Conservation (phyloP, 139 green algal genomes). For the Tetraselmis chui region DNA sequence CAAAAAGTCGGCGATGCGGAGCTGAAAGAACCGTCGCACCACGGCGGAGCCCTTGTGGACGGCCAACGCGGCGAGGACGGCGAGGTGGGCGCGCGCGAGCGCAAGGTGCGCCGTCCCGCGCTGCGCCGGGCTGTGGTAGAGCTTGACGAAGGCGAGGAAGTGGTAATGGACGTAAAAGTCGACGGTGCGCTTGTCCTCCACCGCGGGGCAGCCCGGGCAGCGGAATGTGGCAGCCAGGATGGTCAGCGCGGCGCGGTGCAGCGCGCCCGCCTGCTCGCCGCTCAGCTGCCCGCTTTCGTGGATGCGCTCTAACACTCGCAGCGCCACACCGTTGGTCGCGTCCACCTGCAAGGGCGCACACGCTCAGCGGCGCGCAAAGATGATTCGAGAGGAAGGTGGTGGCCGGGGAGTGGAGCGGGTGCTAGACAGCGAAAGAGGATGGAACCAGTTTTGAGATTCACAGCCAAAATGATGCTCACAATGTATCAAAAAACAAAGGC, state of each 20-base stretch:
- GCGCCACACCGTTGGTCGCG: conserved; percentile 4
- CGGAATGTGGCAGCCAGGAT: conserved; percentile 21
- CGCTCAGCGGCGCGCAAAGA: no score
- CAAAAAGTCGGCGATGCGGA: conserved; percentile 43
- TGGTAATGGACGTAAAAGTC: conserved; percentile 38
- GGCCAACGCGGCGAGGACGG: conserved; percentile 28
- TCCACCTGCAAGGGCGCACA: no score
- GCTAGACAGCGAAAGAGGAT: no score
- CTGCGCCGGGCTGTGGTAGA: conserved; percentile 39
- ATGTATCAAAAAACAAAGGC: no score
- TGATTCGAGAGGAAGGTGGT: no score
- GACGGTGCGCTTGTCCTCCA: conserved; percentile 19
- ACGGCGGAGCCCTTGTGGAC: conserved; percentile 2
- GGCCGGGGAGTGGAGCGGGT: no score
- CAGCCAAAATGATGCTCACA: no score
- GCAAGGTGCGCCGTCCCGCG: not conserved
- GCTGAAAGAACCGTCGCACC: conserved; percentile 31
- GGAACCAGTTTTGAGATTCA: no score
- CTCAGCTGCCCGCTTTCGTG: not conserved
- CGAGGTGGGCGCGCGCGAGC: conserved; percentile 30
- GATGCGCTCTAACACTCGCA: conserved; percentile 12
- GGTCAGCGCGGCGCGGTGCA: conserved; percentile 21
- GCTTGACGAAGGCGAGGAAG: conserved; percentile 37
- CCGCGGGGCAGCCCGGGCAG: conserved; percentile 29
- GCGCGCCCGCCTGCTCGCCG: not conserved